phyloP scores from a whole-genome alignment of 2,329 filamentous ascomycete genomes.

The Ophiostoma sp. region DNA sequence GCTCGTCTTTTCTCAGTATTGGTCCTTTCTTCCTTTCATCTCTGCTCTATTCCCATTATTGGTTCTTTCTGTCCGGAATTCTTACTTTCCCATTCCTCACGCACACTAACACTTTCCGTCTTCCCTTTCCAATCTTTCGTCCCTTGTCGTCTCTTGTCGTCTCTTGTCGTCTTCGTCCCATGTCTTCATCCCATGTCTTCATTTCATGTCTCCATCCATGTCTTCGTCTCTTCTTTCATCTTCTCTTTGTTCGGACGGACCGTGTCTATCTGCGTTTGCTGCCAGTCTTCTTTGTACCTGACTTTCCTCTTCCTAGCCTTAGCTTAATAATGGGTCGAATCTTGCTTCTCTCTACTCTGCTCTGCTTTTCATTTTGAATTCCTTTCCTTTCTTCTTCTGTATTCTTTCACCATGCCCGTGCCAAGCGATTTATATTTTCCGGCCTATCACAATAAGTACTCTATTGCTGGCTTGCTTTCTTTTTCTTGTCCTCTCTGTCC shows the following conservation, averaged over 20 bases:
- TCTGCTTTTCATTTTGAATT: background rate
- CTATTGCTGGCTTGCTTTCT: background rate
- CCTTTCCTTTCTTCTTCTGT: background rate
- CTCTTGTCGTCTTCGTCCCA: background rate
- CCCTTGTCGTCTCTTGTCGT: background rate
- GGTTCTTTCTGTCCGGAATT: slow-evolving; percentile 8
- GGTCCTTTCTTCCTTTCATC: slow-evolving; percentile 4
- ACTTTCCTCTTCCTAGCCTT: background rate
- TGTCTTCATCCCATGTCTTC: too few relatives aligned
- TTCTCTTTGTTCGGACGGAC: background rate
- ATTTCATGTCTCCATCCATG: too few relatives aligned
- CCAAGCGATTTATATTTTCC: background rate
- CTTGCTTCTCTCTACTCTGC: background rate
- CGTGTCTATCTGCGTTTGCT: background rate
- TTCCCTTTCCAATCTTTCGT: background rate
- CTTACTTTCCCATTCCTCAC: background rate
- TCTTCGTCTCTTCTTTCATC: background rate
- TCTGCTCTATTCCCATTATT: background rate
- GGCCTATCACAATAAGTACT: background rate
- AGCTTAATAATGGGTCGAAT: background rate
- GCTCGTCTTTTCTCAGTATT: background rate
- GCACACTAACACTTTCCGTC: background rate
- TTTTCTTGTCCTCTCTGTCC: background rate
- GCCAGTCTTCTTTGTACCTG: background rate
- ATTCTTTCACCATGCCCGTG: background rate